Evolutionary conservation across 345 rosid genomes (phyloP), one percentile per base, ranked within the genome.

Genomic region (Salix suchowensis): DNA sequence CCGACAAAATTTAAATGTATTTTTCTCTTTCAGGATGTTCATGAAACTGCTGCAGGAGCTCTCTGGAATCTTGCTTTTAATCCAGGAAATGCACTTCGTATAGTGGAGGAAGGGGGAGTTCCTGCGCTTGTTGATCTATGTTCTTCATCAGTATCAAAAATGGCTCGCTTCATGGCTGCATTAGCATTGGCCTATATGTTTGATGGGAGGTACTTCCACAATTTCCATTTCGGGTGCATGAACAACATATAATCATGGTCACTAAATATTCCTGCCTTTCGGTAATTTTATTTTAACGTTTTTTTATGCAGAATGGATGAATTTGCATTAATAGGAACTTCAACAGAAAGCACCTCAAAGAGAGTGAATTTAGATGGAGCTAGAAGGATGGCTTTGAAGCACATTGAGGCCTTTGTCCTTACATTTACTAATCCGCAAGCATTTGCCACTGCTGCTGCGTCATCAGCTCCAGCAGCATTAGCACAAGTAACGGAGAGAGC

Each of bases 31-130:
- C 83, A 85, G 88, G 88, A 85, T 71, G 86, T 85, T 79, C 88
- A 85, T 76, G 88, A 85, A 81, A 85, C 88, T 30, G 88, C 88
- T 7, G 86, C 86, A n/a, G 88, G 88, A 46, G 88, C 88, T 68
- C 84, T 85, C 67, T 85, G 88, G 88, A 85, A 85, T 77, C 73
- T 85, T 46, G 86, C 88, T 46, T 85, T 81, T 54, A 79, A 81
- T 71, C 83, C 86, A 13, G 68, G 74, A 10, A 85, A 85, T 79
- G 86, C 86, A 19, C 76, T 77, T 68, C 86, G 82, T 72, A 83
- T 85, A 74, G 77, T 76, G 71, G 86, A 85, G 39, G 81, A 79
- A 50, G 86, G 83, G 2, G 88, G 88, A 46, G 88, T 85, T 52
- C 67, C 74, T 18, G 79, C 79, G n/a, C 88, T 85, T 74, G 74